Evolutionary conservation across 768 basidiomycete species (phyloP).

Genomic region (Hortiboletus campestris): DNA sequence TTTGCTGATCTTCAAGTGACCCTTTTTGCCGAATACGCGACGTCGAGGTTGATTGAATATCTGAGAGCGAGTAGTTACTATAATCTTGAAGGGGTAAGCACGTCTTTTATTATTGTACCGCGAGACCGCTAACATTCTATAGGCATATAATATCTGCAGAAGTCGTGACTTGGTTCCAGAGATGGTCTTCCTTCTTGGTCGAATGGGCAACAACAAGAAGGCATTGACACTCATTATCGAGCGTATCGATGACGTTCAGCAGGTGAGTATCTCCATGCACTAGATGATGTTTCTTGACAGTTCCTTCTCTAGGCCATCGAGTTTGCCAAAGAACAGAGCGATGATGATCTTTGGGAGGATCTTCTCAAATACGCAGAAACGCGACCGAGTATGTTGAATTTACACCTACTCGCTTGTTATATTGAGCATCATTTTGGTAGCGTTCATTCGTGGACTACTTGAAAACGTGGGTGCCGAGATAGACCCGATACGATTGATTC

Average conservation of each 20-base stretch:
- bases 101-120: not conserved
- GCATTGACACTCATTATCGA: slow-evolving; percentile 95
- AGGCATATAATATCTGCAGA: slow-evolving; percentile 88
- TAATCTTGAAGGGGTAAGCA: slow-evolving; percentile 72
- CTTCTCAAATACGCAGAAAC: slow-evolving; percentile 92
- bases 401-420: not conserved
- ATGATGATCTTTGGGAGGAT: slow-evolving; percentile 98
- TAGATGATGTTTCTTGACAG: not conserved
- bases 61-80: slow-evolving; percentile 89
- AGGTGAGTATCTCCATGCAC: slow-evolving; percentile 45
- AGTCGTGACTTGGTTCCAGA: slow-evolving; percentile 86
- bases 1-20: slow-evolving; percentile 90
- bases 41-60: slow-evolving; percentile 81
- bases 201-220: slow-evolving; percentile 97
- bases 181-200: slow-evolving; percentile 95
- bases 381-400: slow-evolving; percentile 61
- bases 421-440: slow-evolving; percentile 36
- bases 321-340: slow-evolving; percentile 95
- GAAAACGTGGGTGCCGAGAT: slow-evolving; percentile 98
- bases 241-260: slow-evolving; percentile 85
- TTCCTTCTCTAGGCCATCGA: slow-evolving; percentile 74
- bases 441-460: slow-evolving; percentile 90
- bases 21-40: slow-evolving; percentile 88
- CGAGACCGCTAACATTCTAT: not conserved
- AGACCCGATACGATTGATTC: slow-evolving; percentile 89